Percentiles rank a stretch among this genome's conserved stretches.
phyloP scores from a whole-genome alignment of 108 stramenopile genomes.

The Aurantiochytrium sp. region DNA sequence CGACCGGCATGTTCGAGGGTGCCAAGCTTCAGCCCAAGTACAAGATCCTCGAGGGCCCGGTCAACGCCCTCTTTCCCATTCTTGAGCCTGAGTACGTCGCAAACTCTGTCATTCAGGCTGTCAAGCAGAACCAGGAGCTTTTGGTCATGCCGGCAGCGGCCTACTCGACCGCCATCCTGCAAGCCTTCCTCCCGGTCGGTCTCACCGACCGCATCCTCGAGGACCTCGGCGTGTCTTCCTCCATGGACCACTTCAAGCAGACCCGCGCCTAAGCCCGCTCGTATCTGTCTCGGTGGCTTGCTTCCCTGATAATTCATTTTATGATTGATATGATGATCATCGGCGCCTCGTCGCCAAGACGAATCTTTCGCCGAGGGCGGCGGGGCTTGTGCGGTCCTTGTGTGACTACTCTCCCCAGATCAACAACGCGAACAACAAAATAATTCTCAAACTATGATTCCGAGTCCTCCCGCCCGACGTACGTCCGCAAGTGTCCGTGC shows the following conservation, averaged over 20 bases:
- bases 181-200: slow-evolving; percentile 28
- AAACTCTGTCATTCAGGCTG: slow-evolving; percentile 29
- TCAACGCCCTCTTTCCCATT: slow-evolving; percentile 38
- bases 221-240: slow-evolving; percentile 28
- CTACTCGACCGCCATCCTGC: not conserved
- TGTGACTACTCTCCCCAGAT: not conserved
- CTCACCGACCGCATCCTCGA: slow-evolving; percentile 29
- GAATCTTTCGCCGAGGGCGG: not conserved
- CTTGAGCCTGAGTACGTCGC: slow-evolving; percentile 43
- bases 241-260: slow-evolving; percentile 46
- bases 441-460: too few relatives aligned
- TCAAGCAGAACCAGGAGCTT: not conserved
- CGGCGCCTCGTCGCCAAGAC: too few relatives aligned
- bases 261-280: not conserved
- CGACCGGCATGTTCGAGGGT: slow-evolving; percentile 53
- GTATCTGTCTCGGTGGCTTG: too few relatives aligned
- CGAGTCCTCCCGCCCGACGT: too few relatives aligned
- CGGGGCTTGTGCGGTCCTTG: not conserved
- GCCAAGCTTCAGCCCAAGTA: slow-evolving; percentile 14
- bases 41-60: not conserved
- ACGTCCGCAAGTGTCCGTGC: too few relatives aligned
- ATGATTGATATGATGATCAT: too few relatives aligned
- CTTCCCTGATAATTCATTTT: too few relatives aligned
- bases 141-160: slow-evolving; percentile 37
- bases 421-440: too few relatives aligned